These are phyloP conservation scores for Neopestalotiopsis sp. DNA, from an alignment of 2,329 filamentous ascomycete genomes.

Conservation along the genomic window DNA sequence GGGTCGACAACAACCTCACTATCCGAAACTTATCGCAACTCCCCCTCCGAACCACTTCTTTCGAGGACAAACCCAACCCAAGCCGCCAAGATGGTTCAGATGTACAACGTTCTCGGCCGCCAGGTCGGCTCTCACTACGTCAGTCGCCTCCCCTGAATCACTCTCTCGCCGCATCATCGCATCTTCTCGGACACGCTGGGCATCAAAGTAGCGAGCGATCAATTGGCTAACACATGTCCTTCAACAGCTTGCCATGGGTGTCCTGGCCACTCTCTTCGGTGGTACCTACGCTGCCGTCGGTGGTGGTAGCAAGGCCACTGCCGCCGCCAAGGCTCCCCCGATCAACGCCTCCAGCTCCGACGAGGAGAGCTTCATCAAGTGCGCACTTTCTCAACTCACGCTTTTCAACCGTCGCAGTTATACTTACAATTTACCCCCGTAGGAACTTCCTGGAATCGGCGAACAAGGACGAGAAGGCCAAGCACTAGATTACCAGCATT, in stretches of 20 bases:
- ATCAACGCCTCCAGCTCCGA: slow-evolving; percentile 68
- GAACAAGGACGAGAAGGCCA: slow-evolving; percentile 48
- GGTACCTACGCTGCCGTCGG: slow-evolving; percentile 50
- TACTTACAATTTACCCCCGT: slow-evolving; percentile 26
- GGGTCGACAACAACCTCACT: slow-evolving; percentile 24
- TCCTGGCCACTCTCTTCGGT: slow-evolving; percentile 57
- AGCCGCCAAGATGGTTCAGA: slow-evolving; percentile 51
- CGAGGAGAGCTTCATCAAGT: slow-evolving; percentile 72
- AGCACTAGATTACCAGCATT: slow-evolving; percentile 40
- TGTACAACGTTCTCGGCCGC: slow-evolving; percentile 63
- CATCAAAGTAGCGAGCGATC: slow-evolving; percentile 11
- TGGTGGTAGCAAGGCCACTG: slow-evolving; percentile 50
- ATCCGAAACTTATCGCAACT: slow-evolving; percentile 25
- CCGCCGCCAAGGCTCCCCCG: slow-evolving; percentile 53
- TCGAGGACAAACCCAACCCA: slow-evolving; percentile 28
- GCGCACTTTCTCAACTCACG: slow-evolving; percentile 37
- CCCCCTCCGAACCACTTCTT: slow-evolving; percentile 23
- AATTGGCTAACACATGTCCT: slow-evolving; percentile 18
- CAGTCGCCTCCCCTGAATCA: slow-evolving; percentile 38
- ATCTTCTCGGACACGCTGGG: slow-evolving; percentile 6
- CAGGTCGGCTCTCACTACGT: slow-evolving; percentile 68
- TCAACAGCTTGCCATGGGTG: slow-evolving; percentile 61
- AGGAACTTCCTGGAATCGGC: slow-evolving; percentile 56
- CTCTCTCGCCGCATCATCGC: background rate
- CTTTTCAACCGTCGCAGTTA: slow-evolving; percentile 21